phyloP scores from a whole-genome alignment of 1,284 basidiomycete species.

The Veloboletus limbatus region DNA sequence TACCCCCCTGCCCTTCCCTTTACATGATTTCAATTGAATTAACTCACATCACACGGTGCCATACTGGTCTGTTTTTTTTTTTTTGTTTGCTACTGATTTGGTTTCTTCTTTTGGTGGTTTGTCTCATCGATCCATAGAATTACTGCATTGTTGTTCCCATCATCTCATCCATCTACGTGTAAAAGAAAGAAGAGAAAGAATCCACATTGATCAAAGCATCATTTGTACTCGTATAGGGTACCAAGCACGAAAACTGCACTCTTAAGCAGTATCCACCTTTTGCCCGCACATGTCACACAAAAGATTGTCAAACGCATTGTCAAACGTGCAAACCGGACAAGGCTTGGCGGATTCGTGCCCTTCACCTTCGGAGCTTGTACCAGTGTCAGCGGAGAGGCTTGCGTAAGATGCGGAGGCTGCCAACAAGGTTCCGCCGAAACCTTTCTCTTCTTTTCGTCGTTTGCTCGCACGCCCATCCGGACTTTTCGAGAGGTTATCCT shows the following conservation, averaged over 20 bases:
- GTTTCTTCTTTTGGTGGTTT: constrained; percentile 20
- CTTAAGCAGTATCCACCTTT: constrained; percentile 17
- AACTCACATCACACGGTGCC: constrained; percentile 21
- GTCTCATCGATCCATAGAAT: constrained; percentile 34
- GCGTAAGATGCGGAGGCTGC: constrained; percentile 30
- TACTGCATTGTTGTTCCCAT: constrained; percentile 18
- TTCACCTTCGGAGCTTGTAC: constrained; percentile 35
- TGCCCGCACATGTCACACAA: constrained; percentile 42
- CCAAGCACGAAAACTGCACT: constrained; percentile 18
- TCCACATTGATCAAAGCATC: constrained; percentile 33
- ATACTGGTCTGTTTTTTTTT: constrained; percentile 23
- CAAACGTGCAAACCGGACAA: constrained; percentile 45
- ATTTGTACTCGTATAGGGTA: constrained; percentile 35
- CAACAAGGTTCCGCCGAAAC: constrained; percentile 70
- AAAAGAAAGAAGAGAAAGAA: constrained; percentile 16
- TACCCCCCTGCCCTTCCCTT: constrained; percentile 22
- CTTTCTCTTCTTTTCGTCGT: constrained; percentile 58
- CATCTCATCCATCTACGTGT: constrained; percentile 21
- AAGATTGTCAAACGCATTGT: constrained; percentile 36
- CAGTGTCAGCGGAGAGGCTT: constrained; percentile 30
- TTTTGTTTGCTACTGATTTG: constrained; percentile 24
- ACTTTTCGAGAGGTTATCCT: constrained; percentile 50
- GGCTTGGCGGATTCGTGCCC: constrained; percentile 36
- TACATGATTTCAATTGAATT: constrained; percentile 29
- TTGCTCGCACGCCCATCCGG: constrained; percentile 45